Base-by-base conservation (phyloP, 148 eudicot species). In the Rheum nobile region DNA sequence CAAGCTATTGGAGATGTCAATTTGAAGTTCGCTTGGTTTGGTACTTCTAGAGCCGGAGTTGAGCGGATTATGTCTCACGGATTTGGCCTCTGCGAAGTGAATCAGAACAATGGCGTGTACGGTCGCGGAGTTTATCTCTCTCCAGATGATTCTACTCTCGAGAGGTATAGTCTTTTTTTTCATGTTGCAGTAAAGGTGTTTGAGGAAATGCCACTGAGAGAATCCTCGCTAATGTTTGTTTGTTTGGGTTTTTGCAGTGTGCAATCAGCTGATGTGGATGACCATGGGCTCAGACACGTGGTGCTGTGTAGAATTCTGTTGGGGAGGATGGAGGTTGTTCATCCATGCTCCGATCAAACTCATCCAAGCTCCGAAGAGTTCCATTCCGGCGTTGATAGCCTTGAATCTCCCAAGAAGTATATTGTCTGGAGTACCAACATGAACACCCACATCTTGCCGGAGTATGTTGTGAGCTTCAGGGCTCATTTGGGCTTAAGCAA, bases 361-460 rank as follows among this genome's bases (percentile, higher is more conserved):
- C 74, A 75, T 75, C 85, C 89, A 11, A 86, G 85, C 65, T 83
- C 86, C 0, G 84, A 80, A 8, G 81, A 85, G 47, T 86, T 85
- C 16, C 84, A 87, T 85, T 82, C 87, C 0, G 93, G 84, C 1
- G 85, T 80, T 1, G 95, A 88, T 54, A 76, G 84, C 72, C 73
- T 76, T 24, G 32, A 37, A 12, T 78, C 83, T 57, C 90, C 88
- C 0, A 85, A 52, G 4, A 87, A 78, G 77, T 88, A 88, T 55
- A 68, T 85, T 24, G 80, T 94, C 13, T 88, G 90, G 88, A 80
- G 79, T 74, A 76, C 80, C 38, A 77, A 83, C 61, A 88, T 94
- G 86, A 91, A 91, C 71, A 88, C 91, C 6, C 89, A 85, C 75
- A 86, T 94, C 37, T 78, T 91, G 78, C 98, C 98, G 0, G 90